These are phyloP conservation scores for Daldinia loculata DNA, from an alignment of 495 filamentous ascomycete species.

Conservation along the genomic window DNA sequence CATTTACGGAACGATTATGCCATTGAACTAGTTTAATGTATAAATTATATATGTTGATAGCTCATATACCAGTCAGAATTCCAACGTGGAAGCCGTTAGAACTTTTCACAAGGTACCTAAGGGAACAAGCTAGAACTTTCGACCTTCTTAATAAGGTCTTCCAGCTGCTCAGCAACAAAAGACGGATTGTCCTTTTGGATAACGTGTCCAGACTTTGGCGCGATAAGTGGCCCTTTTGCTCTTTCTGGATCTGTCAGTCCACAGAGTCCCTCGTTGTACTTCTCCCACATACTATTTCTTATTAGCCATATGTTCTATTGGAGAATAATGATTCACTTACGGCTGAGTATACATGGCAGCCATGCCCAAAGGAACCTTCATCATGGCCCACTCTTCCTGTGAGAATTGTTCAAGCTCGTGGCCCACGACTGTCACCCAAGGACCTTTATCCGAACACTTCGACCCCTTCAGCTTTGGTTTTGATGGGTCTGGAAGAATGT, in stretches of 20 bases:
- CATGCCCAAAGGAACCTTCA: conserved; percentile 41
- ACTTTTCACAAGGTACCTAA: neutral
- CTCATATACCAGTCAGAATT: too few relatives aligned
- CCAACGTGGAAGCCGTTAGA: neutral
- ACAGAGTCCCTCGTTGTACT: conserved; percentile 57
- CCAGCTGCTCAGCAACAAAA: conserved; percentile 55
- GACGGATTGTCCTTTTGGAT: conserved; percentile 59
- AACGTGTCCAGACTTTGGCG: conserved; percentile 59
- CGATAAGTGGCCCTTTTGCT: conserved; percentile 56
- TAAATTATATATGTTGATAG: too few relatives aligned
- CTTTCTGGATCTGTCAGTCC: conserved; percentile 51
- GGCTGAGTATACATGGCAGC: conserved; percentile 35
- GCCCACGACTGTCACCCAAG: conserved; percentile 56
- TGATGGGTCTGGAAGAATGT: conserved; percentile 50
- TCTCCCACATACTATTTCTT: conserved; percentile 53
- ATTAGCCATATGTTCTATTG: conserved; percentile 47
- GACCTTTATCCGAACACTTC: conserved; percentile 48
- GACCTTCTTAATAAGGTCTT: conserved; percentile 46
- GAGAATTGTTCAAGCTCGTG: conserved; percentile 59
- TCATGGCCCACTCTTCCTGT: conserved; percentile 46
- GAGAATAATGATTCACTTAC: conserved; percentile 31
- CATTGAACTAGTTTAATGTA: too few relatives aligned
- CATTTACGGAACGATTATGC: too few relatives aligned
- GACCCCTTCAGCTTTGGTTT: conserved; percentile 35
- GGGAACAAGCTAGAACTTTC: conserved; percentile 6